Evolutionary conservation across 441 rosid genomes (phyloP), one percentile per base, ranked within the genome.

Genomic region (Populus hybrid): DNA sequence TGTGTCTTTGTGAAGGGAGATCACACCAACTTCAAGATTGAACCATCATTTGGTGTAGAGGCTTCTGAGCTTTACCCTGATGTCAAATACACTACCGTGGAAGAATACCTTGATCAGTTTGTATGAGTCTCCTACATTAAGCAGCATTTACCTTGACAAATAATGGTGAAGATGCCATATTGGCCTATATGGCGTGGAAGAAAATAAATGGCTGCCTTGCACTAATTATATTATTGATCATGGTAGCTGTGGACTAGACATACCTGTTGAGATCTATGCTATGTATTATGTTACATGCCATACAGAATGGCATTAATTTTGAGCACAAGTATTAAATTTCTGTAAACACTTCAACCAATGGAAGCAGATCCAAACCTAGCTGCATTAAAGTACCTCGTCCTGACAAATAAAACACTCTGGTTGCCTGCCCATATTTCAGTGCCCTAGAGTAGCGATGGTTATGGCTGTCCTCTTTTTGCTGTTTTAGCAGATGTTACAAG

Each of bases 11-110:
- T 91, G 78, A 89, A 83, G 81, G 93, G 96, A 79, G 91, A 82
- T 71, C 94, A 91, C 0, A 86, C 94, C 38, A 77, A 72, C 79
- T 80, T 91, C 4, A 66, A 83, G 72, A 88, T 92, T 5, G 90
- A 93, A 19, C 84, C 90, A 42, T 87, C 91, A 0, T 86, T 87
- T 40, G 92, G 91, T 19, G 82, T 85, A 3, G 94, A 91, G 79
- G 93, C 96, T 38, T 86, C 88, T 1, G 80, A 86, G 83, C 94
- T 91, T 63, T 93, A 90, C 78, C 94, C 94, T 9, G 83, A 90
- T 65, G 88, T 88, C 73, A 88, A 90, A 64, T 88, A 89, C 77
- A 86, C 92, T 21, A 88, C 83, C 0, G 89, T 89, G 61, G 92
- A 89, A 35, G 87, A 90, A 78, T 81, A 83, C 75, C 93, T 89